Conservation (phyloP, 352 stramenopile genomes). For the Thalassiosira exigua region DNA sequence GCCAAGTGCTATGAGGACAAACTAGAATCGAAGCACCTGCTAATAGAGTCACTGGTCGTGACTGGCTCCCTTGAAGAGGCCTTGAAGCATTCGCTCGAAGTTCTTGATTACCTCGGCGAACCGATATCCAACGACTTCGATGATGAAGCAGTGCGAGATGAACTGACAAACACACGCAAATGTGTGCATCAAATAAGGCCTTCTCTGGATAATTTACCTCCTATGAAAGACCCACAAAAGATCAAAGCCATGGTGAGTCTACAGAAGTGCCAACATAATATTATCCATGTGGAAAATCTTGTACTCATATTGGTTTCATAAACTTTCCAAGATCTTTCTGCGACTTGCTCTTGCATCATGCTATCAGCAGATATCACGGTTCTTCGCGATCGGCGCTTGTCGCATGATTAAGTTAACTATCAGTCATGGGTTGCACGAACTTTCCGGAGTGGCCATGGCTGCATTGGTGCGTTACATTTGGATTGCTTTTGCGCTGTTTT, state of each 20-base stretch:
- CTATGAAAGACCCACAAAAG: neutral
- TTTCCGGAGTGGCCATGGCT: neutral
- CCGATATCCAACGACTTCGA: neutral
- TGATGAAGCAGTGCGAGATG: constrained; percentile 12
- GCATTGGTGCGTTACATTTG: neutral
- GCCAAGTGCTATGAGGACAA: constrained; percentile 16
- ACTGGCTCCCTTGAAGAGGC: neutral
- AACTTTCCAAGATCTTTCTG: no score
- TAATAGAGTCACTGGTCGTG: constrained; percentile 29
- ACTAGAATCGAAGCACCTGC: constrained; percentile 9
- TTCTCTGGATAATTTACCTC: neutral
- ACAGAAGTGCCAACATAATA: no score
- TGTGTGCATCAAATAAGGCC: neutral
- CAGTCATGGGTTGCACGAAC: neutral
- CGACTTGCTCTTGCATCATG: no score
- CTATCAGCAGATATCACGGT: neutral
- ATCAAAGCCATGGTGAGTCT: neutral
- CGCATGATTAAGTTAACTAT: neutral
- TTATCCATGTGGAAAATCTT: no score
- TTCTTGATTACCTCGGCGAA: constrained; percentile 12
- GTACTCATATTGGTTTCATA: no score
- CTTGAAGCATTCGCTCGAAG: neutral
- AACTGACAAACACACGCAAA: neutral
- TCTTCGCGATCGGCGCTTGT: neutral
- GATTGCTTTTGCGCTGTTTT: neutral